A percentile compares a stretch with the other conserved stretches of the same genome.
Evolutionary conservation across 164 flowering plant species (phyloP).

Genomic region (Chimonanthus praecox): DNA sequence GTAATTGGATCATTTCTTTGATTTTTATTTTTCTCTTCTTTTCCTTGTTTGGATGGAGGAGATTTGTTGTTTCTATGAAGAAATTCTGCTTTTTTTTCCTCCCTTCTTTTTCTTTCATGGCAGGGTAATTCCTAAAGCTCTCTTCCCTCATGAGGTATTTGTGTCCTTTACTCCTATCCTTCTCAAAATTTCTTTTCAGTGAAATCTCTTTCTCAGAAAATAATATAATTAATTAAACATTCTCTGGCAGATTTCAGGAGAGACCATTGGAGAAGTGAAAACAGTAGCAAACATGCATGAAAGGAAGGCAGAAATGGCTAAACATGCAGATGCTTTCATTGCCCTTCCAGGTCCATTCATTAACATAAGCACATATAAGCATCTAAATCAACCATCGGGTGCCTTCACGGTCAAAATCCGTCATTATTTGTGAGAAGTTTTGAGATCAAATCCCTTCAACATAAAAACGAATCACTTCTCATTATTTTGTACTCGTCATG

Average conservation of each 20-base stretch:
- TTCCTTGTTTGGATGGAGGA: neutral
- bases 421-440: too few relatives aligned
- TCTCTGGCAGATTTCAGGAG: conserved; percentile 10
- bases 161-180: neutral
- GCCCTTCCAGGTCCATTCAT: conserved; percentile 28
- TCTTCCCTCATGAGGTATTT: conserved; percentile 55
- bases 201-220: neutral
- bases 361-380: neutral
- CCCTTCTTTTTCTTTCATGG: neutral
- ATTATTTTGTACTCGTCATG: too few relatives aligned
- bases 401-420: too few relatives aligned
- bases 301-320: conserved; percentile 18
- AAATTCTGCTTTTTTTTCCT: neutral
- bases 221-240: conserved; percentile 11
- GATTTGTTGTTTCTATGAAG: neutral
- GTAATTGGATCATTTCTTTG: conserved; percentile 20
- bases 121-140: conserved; percentile 70
- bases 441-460: too few relatives aligned
- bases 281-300: conserved; percentile 20
- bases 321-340: conserved; percentile 18
- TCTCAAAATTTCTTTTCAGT: neutral
- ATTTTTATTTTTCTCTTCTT: neutral
- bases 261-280: conserved; percentile 16
- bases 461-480: too few relatives aligned
- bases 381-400: neutral